Percentiles rank a stretch among this genome's conserved stretches.
These are phyloP conservation scores for Marchantia polymorpha DNA, from an alignment of 225 moss, liverwort and hornwort species.

Conservation along the genomic window DNA sequence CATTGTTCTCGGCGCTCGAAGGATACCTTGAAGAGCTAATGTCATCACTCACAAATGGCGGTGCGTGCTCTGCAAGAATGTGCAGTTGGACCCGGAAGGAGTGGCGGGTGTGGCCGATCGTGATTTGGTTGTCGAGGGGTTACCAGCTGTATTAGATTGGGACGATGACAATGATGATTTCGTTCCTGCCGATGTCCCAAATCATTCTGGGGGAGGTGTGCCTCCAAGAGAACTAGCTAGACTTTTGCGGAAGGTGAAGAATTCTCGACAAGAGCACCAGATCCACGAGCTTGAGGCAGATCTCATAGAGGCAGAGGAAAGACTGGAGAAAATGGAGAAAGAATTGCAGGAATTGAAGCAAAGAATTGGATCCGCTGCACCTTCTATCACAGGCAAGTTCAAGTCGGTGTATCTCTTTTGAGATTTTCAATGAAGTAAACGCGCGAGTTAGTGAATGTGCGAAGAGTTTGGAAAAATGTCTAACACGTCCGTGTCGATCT, in stretches of 20 bases:
- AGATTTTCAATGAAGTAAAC: background rate
- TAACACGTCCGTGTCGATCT: background rate
- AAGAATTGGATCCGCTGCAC: background rate
- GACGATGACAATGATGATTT: slow-evolving; percentile 59
- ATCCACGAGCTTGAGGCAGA: slow-evolving; percentile 55
- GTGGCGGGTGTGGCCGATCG: slow-evolving; percentile 50
- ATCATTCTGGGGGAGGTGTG: slow-evolving; percentile 38
- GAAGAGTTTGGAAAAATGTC: background rate
- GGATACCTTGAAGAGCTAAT: background rate
- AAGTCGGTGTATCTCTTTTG: too few relatives aligned
- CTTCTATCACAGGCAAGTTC: slow-evolving; percentile 33
- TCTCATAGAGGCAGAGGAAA: slow-evolving; percentile 44
- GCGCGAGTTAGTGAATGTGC: background rate
- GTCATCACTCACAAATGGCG: background rate
- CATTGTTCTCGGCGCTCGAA: background rate
- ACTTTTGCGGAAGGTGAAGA: slow-evolving; percentile 50
- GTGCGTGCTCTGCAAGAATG: background rate
- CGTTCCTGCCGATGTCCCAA: slow-evolving; percentile 36
- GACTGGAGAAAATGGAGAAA: slow-evolving; percentile 47
- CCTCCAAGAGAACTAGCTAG: slow-evolving; percentile 52
- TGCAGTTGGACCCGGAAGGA: slow-evolving; percentile 59
- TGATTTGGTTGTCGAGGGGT: slow-evolving; percentile 47
- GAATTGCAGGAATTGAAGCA: slow-evolving; percentile 50
- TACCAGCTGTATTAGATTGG: slow-evolving; percentile 52
- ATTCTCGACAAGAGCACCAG: slow-evolving; percentile 44